Base-by-base conservation (phyloP, 2,329 filamentous ascomycete genomes). In the Nectriaceae sp. region DNA sequence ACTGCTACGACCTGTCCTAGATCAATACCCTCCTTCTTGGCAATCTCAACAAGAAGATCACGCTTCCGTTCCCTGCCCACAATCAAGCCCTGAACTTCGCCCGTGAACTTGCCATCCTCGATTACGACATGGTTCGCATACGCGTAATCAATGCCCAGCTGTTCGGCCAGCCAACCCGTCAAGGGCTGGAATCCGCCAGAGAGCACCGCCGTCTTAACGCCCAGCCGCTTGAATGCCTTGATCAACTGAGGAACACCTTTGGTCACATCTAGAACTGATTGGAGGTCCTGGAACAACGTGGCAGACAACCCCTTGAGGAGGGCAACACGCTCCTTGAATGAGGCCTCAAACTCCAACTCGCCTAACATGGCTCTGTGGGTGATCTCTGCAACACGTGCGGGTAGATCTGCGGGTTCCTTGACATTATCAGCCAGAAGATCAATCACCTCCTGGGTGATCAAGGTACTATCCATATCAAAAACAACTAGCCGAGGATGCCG, bases 401-500 rank as follows among this genome's bases (percentile, higher is more conserved):
- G 84, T n/a, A 95, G 80, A 44, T 90, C 89, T 2, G 81, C 71
- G 65, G 80, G 74, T 70, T 88, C 74, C 40, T 72, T 76, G 61
- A 96, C 83, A 31, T 88, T 88, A 45, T 88, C 85, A 4, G 94
- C 94, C 47, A 99, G 86, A 62, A 97, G 85, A 69, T 99, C 94
- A 65, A 99, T 97, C 52, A 97, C 92, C 74, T 99, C 94, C 69
- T 99, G 92, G 45, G 93, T 88, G 67, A 99, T 97, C 51, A 99
- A 80, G 0, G 94, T 99, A 69, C 88, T 94, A 74, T 99, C 94
- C 94, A 99, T 99, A 70, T 99, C 94, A 65, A 99, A 99, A 24
- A 97, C 90, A 3, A 93, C 91, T 11, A 97, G 77, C 8, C 93
- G 83, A 57, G 92, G 92, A 70, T 95, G 83, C 21, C 87, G 81